A percentile compares a stretch with the other conserved stretches of the same genome.
phyloP scores from a whole-genome alignment of 345 rosid genomes.

The Draba incana region DNA sequence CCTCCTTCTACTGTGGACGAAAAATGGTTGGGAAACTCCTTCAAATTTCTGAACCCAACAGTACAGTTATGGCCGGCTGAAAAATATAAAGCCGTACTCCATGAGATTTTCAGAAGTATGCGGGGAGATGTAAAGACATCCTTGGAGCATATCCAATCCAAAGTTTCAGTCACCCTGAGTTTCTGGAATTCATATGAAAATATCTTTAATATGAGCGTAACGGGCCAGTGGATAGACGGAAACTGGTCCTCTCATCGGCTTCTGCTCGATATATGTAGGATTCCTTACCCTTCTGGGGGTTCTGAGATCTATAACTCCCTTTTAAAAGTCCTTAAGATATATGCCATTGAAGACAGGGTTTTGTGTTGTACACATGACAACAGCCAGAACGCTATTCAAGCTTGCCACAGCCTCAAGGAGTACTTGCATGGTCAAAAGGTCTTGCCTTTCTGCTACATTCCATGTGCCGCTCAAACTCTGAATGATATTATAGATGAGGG shows the following conservation, averaged over 20 bases:
- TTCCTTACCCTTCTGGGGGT: conserved; percentile 75
- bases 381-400: conserved; percentile 73
- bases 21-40: conserved; percentile 80
- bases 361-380: conserved; percentile 94
- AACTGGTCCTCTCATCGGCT: conserved; percentile 70
- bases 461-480: conserved; percentile 87
- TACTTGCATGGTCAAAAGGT: conserved; percentile 70
- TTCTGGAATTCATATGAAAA: conserved; percentile 86
- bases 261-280: conserved; percentile 75
- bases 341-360: conserved; percentile 67
- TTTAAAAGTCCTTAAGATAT: conserved; percentile 63
- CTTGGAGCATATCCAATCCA: conserved; percentile 75
- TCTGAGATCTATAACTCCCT: conserved; percentile 69
- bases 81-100: conserved; percentile 63
- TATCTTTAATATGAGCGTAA: conserved; percentile 78
- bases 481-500: conserved; percentile 81
- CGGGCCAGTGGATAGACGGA: conserved; percentile 88
- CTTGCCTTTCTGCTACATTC: conserved; percentile 84
- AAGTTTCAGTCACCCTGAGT: conserved; percentile 69
- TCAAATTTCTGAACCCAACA: conserved; percentile 77
- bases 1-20: conserved; percentile 86
- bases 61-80: conserved; percentile 77
- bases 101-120: conserved; percentile 92
- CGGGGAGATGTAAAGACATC: conserved; percentile 69
- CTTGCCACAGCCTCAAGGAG: conserved; percentile 78